Evolutionary conservation across 2,329 filamentous ascomycete species (phyloP).

Genomic region (Lachnellula cervina): DNA sequence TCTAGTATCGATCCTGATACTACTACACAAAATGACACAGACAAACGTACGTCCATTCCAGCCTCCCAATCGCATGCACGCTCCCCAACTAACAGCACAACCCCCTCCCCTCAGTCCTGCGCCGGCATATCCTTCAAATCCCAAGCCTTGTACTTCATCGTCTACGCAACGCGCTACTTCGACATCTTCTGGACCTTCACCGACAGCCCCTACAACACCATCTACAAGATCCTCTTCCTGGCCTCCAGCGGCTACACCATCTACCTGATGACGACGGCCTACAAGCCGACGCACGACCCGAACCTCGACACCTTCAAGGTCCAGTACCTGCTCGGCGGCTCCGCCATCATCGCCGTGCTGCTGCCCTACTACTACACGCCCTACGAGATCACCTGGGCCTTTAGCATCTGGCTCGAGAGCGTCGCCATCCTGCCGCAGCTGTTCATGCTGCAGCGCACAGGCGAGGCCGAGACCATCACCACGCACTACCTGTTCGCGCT

Average conservation of each 20-base stretch:
- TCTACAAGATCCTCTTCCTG: slow-evolving; percentile 97
- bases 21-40: slow-evolving; percentile 93
- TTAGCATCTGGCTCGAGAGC: slow-evolving; percentile 96
- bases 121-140: slow-evolving; percentile 98
- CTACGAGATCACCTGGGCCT: slow-evolving; percentile 91
- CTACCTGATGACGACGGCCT: slow-evolving; percentile 96
- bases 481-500: slow-evolving; percentile 96
- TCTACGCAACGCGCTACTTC: slow-evolving; percentile 91
- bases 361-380: slow-evolving; percentile 81
- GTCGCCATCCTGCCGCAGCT: slow-evolving; percentile 96
- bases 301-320: slow-evolving; percentile 97
- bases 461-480: slow-evolving; percentile 98
- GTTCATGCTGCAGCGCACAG: slow-evolving; percentile 96
- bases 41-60: slow-evolving; percentile 63
- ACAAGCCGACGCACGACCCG: slow-evolving; percentile 95
- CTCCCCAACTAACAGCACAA: slow-evolving; percentile 1
- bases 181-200: slow-evolving; percentile 85
- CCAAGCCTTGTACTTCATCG: slow-evolving; percentile 87
- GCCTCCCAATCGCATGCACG: not conserved
- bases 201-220: slow-evolving; percentile 71
- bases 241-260: slow-evolving; percentile 85
- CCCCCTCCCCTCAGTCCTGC: slow-evolving; percentile 65
- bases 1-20: slow-evolving; percentile 85
- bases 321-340: slow-evolving; percentile 83
- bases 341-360: slow-evolving; percentile 71